Conservation (phyloP, 2,329 filamentous ascomycete genomes). For the Cucurbitaria berberidis region DNA sequence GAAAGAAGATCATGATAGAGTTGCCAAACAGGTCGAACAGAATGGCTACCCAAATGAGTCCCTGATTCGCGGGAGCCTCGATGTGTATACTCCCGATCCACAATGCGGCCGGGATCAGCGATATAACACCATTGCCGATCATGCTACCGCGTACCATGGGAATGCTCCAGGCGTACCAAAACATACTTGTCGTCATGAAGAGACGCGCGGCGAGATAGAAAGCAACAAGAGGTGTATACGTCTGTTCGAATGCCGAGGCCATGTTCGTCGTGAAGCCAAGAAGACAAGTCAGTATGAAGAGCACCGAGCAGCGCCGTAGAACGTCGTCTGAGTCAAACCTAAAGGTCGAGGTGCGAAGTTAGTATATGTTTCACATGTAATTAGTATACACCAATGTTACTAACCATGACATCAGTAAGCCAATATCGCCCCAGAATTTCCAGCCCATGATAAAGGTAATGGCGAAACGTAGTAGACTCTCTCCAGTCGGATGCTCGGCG, state of each 20-base stretch:
- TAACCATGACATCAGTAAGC: conserved; percentile 64
- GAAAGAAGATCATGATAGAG: conserved; percentile 51
- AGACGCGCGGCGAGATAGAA: conserved; percentile 66
- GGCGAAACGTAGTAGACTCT: conserved; percentile 64
- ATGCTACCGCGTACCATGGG: conserved; percentile 66
- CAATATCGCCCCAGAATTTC: conserved; percentile 69
- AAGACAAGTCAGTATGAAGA: conserved; percentile 67
- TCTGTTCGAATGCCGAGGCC: conserved; percentile 59
- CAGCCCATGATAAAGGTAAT: conserved; percentile 68
- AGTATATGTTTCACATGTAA: too few relatives aligned
- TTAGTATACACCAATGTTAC: too few relatives aligned
- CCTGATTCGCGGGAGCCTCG: conserved; percentile 61
- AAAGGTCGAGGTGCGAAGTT: too few relatives aligned
- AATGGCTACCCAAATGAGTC: conserved; percentile 63
- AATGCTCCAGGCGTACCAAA: conserved; percentile 56
- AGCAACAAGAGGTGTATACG: conserved; percentile 64
- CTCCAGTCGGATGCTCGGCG: conserved; percentile 61
- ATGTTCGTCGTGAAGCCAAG: conserved; percentile 70
- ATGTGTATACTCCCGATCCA: conserved; percentile 68
- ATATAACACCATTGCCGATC: conserved; percentile 55
- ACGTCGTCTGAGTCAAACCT: conserved; percentile 69
- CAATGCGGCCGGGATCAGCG: conserved; percentile 57
- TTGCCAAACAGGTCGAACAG: conserved; percentile 60
- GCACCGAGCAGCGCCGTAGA: conserved; percentile 62
- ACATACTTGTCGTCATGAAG: conserved; percentile 58